These are phyloP conservation scores for Diaporthe helianthi DNA, from an alignment of 2,329 filamentous ascomycete genomes.

Conservation along the genomic window DNA sequence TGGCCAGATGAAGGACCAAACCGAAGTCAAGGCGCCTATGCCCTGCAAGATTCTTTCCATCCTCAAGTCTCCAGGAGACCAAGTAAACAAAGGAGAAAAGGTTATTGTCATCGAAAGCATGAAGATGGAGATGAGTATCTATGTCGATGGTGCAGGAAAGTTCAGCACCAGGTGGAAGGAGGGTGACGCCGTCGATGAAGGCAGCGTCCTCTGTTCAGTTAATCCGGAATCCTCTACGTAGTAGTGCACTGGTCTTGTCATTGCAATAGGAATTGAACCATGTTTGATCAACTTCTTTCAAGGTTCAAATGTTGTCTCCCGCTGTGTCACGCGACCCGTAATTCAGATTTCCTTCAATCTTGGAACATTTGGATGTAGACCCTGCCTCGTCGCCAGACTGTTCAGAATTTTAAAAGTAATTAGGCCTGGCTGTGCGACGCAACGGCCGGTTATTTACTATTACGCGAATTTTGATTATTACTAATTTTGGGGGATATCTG, in stretches of 20 bases:
- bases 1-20: not conserved
- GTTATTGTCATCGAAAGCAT: not conserved
- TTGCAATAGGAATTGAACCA: too few species aligned
- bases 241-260: not conserved
- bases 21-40: not conserved
- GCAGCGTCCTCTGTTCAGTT: not conserved
- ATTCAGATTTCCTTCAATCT: too few species aligned
- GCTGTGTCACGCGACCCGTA: too few species aligned
- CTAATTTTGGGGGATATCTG: too few species aligned
- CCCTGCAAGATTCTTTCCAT: not conserved
- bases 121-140: not conserved
- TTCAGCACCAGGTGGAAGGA: not conserved
- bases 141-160: not conserved
- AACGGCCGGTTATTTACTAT: too few species aligned
- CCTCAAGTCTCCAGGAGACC: not conserved
- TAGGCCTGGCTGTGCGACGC: too few species aligned
- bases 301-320: too few species aligned
- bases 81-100: not conserved
- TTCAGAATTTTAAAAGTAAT: too few species aligned
- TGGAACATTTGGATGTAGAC: too few species aligned
- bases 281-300: too few species aligned
- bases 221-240: not conserved
- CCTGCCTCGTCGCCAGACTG: too few species aligned
- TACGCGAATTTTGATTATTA: too few species aligned
- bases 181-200: not conserved